Evolutionary conservation across 2,329 filamentous ascomycete genomes (phyloP), one percentile per base, ranked within the genome.

Genomic region (Botryotinia convoluta): DNA sequence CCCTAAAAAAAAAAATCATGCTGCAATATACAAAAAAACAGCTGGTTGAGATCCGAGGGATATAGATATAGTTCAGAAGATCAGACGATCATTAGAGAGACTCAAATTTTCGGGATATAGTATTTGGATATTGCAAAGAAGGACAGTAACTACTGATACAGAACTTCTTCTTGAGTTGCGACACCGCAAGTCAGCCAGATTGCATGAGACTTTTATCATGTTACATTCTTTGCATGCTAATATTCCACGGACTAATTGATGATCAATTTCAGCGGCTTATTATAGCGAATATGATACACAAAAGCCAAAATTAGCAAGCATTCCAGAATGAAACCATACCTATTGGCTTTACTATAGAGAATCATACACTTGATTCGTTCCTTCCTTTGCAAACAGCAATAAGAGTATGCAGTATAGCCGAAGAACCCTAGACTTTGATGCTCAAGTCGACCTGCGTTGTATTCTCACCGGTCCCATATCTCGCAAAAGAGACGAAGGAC

Each of bases 281-380:
- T 4, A 4, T 26, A 26, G 18, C 9, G 2, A 48, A 48, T 9
- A 12, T 26, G 4, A 48, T 4, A 26, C 12, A 12, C 3, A 0
- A 26, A 48, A 12, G 10, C 22, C 10, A 5, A 26, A 26, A 26
- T 12, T 12, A 12, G 1, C 4, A 26, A 26, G 45, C 1, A 26
- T 14, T 26, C 22, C 16, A 44, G 16, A 44, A 44, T 44, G 42
- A 18, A 44, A 18, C 16, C 16, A 18, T 44, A 44, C 42, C 42
- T 39, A 39, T 39, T 10, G 37, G 37, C 6, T 44, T 18, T 16
- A 16, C 42, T 7, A 51, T 26, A 51, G 9, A 12, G 0, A 51
- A 51, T 5, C 5, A 12, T 26, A 0, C 1, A 12, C 45, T 14
- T 26, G 1, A 0, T 5, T 9, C 1, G 0, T 26, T 26, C 9